These are phyloP conservation scores for Colletotrichum lupini DNA, from an alignment of 2,329 filamentous ascomycete genomes.

Conservation along the genomic window DNA sequence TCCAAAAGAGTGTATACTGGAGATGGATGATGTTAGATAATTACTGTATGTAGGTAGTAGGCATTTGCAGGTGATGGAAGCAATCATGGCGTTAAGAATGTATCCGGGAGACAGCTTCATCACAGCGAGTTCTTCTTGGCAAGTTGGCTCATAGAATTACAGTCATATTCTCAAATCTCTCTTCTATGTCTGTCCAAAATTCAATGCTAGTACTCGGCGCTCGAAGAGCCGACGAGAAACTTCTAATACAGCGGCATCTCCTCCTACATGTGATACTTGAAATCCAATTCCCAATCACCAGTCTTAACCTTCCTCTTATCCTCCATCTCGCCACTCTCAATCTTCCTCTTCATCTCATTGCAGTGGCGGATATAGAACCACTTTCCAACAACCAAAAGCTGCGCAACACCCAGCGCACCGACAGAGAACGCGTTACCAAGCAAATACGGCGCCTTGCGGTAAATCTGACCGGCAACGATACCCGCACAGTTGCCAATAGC, in stretches of 20 bases:
- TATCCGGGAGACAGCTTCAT: no score
- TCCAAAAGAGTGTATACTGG: background rate
- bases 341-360: constrained; percentile 52
- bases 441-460: constrained; percentile 45
- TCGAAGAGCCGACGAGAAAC: no score
- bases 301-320: constrained; percentile 57
- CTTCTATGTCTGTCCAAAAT: no score
- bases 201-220: no score
- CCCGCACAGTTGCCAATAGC: constrained; percentile 55
- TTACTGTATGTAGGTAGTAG: no score
- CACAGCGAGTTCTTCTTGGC: no score
- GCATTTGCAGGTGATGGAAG: no score
- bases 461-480: constrained; percentile 53
- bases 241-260: no score
- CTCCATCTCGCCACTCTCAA: constrained; percentile 52
- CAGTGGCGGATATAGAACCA: constrained; percentile 54
- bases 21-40: constrained; percentile 19
- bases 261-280: constrained; percentile 53
- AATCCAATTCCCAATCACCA: constrained; percentile 59
- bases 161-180: no score
- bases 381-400: constrained; percentile 50
- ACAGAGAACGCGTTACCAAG: constrained; percentile 43
- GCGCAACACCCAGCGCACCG: constrained; percentile 42
- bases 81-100: no score
- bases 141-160: no score